Evolutionary conservation across 2,329 filamentous ascomycete genomes (phyloP).

Genomic region (Cladosporium velox): DNA sequence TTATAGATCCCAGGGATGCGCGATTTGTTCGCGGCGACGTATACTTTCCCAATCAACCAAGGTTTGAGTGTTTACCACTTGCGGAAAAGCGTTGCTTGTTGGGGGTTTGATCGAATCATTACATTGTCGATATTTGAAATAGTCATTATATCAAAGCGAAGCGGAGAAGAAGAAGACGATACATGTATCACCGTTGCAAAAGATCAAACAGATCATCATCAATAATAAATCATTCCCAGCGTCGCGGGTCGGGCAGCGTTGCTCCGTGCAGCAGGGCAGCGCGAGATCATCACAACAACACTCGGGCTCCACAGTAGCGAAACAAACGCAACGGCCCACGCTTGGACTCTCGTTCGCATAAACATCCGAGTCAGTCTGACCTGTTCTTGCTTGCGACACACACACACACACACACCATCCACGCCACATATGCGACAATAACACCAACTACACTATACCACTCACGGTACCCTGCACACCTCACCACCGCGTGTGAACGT

Average conservation of each 20-base stretch:
- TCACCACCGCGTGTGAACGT: slow-evolving; percentile 8
- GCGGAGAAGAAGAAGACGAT: background rate
- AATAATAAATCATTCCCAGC: background rate
- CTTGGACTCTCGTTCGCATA: slow-evolving; percentile 8
- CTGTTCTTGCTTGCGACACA: slow-evolving; percentile 1
- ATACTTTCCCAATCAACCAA: slow-evolving; percentile 14
- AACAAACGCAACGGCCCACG: slow-evolving; percentile 13
- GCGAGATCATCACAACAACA: slow-evolving; percentile 16
- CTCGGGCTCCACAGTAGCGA: slow-evolving; percentile 4
- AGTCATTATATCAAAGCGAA: background rate
- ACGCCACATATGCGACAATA: slow-evolving; percentile 13
- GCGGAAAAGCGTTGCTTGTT: background rate
- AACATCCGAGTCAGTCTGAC: slow-evolving; percentile 13
- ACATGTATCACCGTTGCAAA: background rate
- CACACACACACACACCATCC: background rate
- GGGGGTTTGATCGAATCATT: background rate
- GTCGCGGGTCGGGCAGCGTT: slow-evolving; percentile 13
- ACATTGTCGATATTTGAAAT: background rate
- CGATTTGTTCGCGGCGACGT: slow-evolving; percentile 2
- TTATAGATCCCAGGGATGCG: slow-evolving; percentile 5
- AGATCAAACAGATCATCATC: background rate
- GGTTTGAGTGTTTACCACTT: background rate
- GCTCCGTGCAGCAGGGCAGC: slow-evolving; percentile 16
- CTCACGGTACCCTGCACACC: background rate
- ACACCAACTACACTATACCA: background rate